Evolutionary conservation across 2,329 filamentous ascomycete genomes (phyloP).

Genomic region (Aureobasidium melanogenum): DNA sequence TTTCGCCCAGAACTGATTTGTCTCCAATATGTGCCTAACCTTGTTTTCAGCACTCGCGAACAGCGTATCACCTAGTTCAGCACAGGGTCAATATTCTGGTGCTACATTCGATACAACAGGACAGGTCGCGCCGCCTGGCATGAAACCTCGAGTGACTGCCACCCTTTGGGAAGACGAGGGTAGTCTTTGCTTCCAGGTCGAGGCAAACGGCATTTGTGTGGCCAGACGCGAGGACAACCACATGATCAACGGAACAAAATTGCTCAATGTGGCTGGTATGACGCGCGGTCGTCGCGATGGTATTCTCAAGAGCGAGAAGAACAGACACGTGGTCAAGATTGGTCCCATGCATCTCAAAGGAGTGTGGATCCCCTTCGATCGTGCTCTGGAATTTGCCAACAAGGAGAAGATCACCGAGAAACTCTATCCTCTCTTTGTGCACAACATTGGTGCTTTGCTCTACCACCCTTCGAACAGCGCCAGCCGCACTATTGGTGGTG

Average conservation of each 20-base stretch:
- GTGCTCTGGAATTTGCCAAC: constrained; percentile 96
- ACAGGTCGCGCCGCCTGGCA: constrained; percentile 81
- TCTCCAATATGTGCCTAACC: not conserved
- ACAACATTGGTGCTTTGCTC: constrained; percentile 87
- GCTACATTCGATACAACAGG: constrained; percentile 66
- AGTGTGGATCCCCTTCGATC: constrained; percentile 96
- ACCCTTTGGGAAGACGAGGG: constrained; percentile 98
- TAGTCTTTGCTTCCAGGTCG: constrained; percentile 94
- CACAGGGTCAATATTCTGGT: constrained; percentile 24
- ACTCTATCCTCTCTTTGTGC: constrained; percentile 90
- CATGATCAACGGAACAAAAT: constrained; percentile 98
- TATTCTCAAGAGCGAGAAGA: constrained; percentile 95
- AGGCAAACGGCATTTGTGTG: constrained; percentile 92
- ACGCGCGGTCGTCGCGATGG: constrained; percentile 90
- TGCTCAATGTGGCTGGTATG: constrained; percentile 96
- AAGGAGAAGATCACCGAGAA: constrained; percentile 98
- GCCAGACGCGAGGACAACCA: constrained; percentile 94
- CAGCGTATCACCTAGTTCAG: constrained; percentile 16
- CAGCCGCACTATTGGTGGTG: constrained; percentile 54
- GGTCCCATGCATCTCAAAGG: constrained; percentile 98
- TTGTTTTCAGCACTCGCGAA: constrained; percentile 6
- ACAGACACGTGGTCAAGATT: constrained; percentile 95
- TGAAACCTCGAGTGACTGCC: constrained; percentile 93
- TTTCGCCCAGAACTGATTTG: constrained; percentile 12
- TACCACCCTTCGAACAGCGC: constrained; percentile 79